A percentile compares a stretch with the other conserved stretches of the same genome.
These are phyloP conservation scores for Buxus sempervirens DNA, from an alignment of 164 flowering plant genomes.

Conservation along the genomic window DNA sequence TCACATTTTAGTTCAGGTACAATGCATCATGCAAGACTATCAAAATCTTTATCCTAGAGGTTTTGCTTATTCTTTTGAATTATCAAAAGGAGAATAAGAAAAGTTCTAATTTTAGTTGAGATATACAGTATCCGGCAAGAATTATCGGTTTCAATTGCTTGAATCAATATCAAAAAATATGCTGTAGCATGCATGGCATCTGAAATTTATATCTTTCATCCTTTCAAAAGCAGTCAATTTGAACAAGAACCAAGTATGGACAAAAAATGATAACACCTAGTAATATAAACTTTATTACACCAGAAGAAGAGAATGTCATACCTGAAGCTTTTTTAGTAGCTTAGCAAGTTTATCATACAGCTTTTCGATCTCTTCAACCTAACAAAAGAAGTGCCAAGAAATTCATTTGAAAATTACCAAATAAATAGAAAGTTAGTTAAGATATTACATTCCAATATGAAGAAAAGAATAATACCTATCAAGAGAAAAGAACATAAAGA, in stretches of 20 bases:
- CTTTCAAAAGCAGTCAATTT: neutral
- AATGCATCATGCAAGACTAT: neutral
- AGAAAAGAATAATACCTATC: neutral
- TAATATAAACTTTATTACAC: neutral
- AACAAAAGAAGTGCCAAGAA: neutral
- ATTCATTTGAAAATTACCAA: neutral
- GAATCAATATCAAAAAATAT: neutral
- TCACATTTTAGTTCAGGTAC: no score
- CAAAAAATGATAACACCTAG: neutral
- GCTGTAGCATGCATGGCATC: neutral
- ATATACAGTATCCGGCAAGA: neutral
- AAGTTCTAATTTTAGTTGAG: no score
- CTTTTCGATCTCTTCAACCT: constrained; percentile 20
- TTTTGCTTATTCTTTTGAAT: no score
- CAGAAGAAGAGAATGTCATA: constrained; percentile 5
- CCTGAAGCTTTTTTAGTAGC: constrained; percentile 29
- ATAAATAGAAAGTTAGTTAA: no score
- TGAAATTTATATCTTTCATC: neutral
- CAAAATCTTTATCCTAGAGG: no score
- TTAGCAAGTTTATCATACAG: constrained; percentile 20
- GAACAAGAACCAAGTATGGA: neutral
- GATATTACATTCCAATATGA: neutral
- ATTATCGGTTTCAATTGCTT: neutral
- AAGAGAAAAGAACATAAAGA: no score
- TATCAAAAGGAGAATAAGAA: no score